Evolutionary conservation across 176 grass and related monocot genomes (phyloP).

Genomic region (maize (Zea mays)): Zm-B73-REFERENCE-NAM-5.0 NC_050098.1:1220001-1220500

Average conservation of each 20-base stretch:
- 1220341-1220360: slow-evolving; percentile 61
- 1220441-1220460: background rate
- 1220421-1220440: slow-evolving; percentile 36
- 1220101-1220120: slow-evolving; percentile 55
- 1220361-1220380: slow-evolving; percentile 60
- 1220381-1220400: slow-evolving; percentile 57
- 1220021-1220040: too few relatives aligned
- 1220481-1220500: slow-evolving; percentile 55
- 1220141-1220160: slow-evolving; percentile 71
- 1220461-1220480: background rate
- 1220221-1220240: slow-evolving; percentile 79
- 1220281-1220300: slow-evolving; percentile 69
- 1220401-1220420: slow-evolving; percentile 74
- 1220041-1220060: too few relatives aligned
- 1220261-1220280: slow-evolving; percentile 91
- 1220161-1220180: slow-evolving; percentile 69
- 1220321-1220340: slow-evolving; percentile 68
- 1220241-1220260: slow-evolving; percentile 89
- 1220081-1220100: slow-evolving; percentile 56
- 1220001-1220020: too few relatives aligned
- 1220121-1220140: slow-evolving; percentile 77
- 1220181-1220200: slow-evolving; percentile 80
- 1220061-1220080: slow-evolving; percentile 27
- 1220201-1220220: slow-evolving; percentile 65
- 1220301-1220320: slow-evolving; percentile 56